These are phyloP conservation scores for Auxenochlorella pyrenoidosa DNA, from an alignment of 139 green algal species.

Conservation along the genomic window DNA sequence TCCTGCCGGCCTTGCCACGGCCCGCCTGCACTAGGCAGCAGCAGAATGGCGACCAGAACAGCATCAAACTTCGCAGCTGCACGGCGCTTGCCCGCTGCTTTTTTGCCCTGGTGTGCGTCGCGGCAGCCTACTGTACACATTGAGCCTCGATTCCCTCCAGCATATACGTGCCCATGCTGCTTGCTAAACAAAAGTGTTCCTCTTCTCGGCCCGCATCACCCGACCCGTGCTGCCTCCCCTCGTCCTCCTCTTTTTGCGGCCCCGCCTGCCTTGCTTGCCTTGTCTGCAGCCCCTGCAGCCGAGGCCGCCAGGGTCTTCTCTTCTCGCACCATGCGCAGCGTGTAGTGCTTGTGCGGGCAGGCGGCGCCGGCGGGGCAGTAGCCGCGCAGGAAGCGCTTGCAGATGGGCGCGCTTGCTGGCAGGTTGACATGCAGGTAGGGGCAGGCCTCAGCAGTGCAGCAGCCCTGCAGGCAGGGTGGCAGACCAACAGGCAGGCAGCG, in stretches of 20 bases:
- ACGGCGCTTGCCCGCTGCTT: neutral
- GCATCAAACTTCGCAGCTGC: no score
- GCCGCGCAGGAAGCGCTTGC: constrained; percentile 66
- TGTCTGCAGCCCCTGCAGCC: neutral
- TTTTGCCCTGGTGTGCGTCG: no score
- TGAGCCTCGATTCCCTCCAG: no score
- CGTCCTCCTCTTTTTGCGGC: no score
- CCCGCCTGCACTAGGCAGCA: neutral
- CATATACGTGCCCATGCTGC: no score
- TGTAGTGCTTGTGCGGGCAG: constrained; percentile 72
- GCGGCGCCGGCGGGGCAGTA: constrained; percentile 63
- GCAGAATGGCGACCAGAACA: no score
- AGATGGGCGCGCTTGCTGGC: constrained; percentile 55
- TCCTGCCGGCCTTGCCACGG: neutral
- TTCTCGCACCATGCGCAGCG: constrained; percentile 57
- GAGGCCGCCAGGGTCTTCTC: constrained; percentile 18
- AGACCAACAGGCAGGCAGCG: neutral
- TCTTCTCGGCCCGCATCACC: no score
- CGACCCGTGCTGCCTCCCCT: no score
- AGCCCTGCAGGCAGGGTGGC: constrained; percentile 49
- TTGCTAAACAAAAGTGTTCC: no score
- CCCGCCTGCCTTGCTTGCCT: neutral
- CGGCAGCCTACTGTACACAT: no score
- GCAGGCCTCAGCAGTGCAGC: constrained; percentile 67
- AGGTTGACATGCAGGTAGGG: constrained; percentile 76